A percentile compares a stretch with the other conserved stretches of the same genome.
Evolutionary conservation across 2,329 filamentous ascomycete genomes (phyloP).

Genomic region (Gnomoniopsis sp.): DNA sequence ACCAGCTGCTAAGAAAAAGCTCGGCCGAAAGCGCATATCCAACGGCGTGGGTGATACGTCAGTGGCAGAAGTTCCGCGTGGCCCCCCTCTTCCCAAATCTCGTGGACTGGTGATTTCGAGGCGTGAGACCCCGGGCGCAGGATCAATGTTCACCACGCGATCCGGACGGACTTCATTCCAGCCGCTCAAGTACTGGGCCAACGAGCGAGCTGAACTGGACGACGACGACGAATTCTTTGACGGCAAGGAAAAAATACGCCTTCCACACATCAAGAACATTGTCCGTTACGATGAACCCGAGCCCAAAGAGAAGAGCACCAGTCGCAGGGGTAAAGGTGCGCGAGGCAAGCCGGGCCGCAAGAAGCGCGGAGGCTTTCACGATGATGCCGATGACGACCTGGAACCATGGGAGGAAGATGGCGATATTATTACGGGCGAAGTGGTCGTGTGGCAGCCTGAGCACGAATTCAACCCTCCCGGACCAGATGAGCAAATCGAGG

Average conservation of each 20-base stretch:
- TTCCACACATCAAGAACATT: conserved; percentile 72
- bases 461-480: conserved; percentile 51
- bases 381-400: conserved; percentile 52
- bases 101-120: conserved; percentile 53
- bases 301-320: conserved; percentile 21
- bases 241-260: conserved; percentile 52
- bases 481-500: conserved; percentile 52
- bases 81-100: conserved; percentile 53
- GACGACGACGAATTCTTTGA: conserved; percentile 44
- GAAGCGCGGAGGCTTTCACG: conserved; percentile 33
- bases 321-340: conserved; percentile 7
- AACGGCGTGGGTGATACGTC: conserved; percentile 43
- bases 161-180: conserved; percentile 75
- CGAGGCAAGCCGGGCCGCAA: conserved; percentile 23
- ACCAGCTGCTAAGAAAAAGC: conserved; percentile 27
- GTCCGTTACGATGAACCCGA: conserved; percentile 67
- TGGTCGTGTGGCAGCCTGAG: conserved; percentile 61
- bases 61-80: conserved; percentile 45
- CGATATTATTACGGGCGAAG: conserved; percentile 61
- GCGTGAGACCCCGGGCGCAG: conserved; percentile 35
- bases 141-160: conserved; percentile 59
- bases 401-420: conserved; percentile 71
- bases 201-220: conserved; percentile 73
- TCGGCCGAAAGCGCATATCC: conserved; percentile 35
- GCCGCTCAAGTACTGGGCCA: conserved; percentile 82